These are phyloP conservation scores for Litchi chinensis DNA, from an alignment of 345 rosid genomes.

Conservation along the genomic window DNA sequence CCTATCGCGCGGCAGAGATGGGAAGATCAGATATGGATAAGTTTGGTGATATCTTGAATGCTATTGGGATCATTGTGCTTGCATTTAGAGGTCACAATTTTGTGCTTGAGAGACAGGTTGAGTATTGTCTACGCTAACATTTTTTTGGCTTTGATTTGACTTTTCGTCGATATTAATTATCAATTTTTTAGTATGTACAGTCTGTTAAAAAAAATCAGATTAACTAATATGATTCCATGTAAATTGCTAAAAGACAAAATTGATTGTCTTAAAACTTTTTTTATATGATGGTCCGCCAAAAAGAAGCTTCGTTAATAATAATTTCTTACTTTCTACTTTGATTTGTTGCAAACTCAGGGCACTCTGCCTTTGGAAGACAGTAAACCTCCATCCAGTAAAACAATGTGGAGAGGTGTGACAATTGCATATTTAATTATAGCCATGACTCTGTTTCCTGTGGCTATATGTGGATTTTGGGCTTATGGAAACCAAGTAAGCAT, in stretches of 20 bases:
- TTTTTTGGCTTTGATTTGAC: no score
- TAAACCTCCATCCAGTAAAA: slow-evolving; percentile 13
- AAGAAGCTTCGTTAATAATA: no score
- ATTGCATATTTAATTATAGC: slow-evolving; percentile 43
- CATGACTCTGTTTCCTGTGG: slow-evolving; percentile 35
- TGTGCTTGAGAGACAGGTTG: slow-evolving; percentile 65
- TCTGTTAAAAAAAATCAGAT: no score
- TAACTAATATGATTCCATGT: no score
- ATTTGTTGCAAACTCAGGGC: slow-evolving; percentile 34
- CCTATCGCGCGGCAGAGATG: slow-evolving; percentile 15
- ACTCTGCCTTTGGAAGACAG: slow-evolving; percentile 47
- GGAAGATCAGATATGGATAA: slow-evolving; percentile 22
- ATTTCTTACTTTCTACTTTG: background rate
- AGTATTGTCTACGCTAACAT: background rate
- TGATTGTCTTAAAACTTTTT: no score
- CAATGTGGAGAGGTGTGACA: slow-evolving; percentile 57
- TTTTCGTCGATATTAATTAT: no score
- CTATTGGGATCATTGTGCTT: slow-evolving; percentile 47
- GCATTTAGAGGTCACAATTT: slow-evolving; percentile 63
- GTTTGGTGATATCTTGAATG: slow-evolving; percentile 32
- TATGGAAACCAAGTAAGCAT: slow-evolving; percentile 47
- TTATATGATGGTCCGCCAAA: no score
- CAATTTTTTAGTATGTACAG: no score
- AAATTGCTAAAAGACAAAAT: no score
- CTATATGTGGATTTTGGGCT: slow-evolving; percentile 59